These are phyloP conservation scores for Thermothielavioides terrestris DNA, from an alignment of 495 filamentous ascomycete genomes.

Conservation along the genomic window DNA sequence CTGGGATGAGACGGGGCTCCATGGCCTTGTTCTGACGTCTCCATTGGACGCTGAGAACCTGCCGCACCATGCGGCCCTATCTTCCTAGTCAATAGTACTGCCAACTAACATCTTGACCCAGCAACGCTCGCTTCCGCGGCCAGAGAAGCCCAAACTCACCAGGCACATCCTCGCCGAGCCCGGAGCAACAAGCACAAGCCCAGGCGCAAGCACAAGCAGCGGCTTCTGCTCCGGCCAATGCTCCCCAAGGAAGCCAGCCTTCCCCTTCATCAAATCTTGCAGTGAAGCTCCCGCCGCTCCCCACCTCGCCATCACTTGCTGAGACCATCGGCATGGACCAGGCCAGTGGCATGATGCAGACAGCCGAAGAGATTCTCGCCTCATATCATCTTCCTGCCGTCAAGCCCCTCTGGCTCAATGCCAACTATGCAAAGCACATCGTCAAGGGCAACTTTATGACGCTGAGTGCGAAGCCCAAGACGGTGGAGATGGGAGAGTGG, in stretches of 20 bases:
- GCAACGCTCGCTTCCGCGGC: slow-evolving; percentile 29
- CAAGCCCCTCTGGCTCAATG: slow-evolving; percentile 42
- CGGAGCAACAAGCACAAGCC: slow-evolving; percentile 11
- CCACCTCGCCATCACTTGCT: slow-evolving; percentile 26
- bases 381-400: slow-evolving; percentile 43
- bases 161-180: slow-evolving; percentile 9
- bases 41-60: background rate
- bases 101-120: slow-evolving; percentile 4
- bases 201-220: slow-evolving; percentile 1
- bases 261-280: slow-evolving; percentile 15
- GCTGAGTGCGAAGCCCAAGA: slow-evolving; percentile 81
- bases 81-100: background rate
- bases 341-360: slow-evolving; percentile 20
- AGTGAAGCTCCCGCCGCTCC: slow-evolving; percentile 26
- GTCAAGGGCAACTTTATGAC: slow-evolving; percentile 96
- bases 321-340: slow-evolving; percentile 33
- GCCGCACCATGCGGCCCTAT: background rate
- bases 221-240: background rate
- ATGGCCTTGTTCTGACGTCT: background rate
- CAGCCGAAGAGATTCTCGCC: slow-evolving; percentile 41
- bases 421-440: slow-evolving; percentile 74
- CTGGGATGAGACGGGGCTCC: background rate
- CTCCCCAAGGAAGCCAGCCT: slow-evolving; percentile 10
- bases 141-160: slow-evolving; percentile 25
- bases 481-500: slow-evolving; percentile 89